Evolutionary conservation across 139 green algal genomes (phyloP), one percentile per base, ranked within the genome.

Genomic region (Nannochloris sp.): DNA sequence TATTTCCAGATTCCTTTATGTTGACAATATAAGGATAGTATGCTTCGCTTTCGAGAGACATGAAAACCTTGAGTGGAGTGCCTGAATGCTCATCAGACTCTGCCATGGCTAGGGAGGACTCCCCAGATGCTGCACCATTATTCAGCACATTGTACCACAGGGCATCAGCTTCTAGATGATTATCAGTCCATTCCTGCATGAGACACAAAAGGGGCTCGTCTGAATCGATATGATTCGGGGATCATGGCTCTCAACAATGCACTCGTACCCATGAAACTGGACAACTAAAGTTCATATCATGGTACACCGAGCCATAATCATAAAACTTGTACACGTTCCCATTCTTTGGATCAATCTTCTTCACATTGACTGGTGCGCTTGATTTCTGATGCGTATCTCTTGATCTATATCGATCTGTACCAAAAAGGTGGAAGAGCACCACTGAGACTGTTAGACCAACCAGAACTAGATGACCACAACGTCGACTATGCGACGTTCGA

Each of bases 111-210:
- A 8, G 8, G 11, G 17, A 55, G 6, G 56, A n/a, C 16, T n/a
- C 8, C 20, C n/a, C n/a, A 20, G 6, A 6, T 23, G 16, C 14
- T 53, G 46, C 17, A 20, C 16, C 16, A 20, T 28, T 53, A 23
- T 53, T 53, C 56, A 61, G n/a, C n/a, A 61, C 56, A 20, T 61
- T 45, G 13, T 53, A 61, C 56, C 56, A 61, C 17, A 61, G 16
- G 10, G 31, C 56, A 61, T 61, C 56, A 20, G 56, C 16, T 45
- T 61, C 31, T 8, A 12, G 10, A n/a, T 10, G 56, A 45, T 61
- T 20, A 1, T 61, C 16, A 2, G 56, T 61, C 56, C 56, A 61
- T 29, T 45, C 14, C 56, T 61, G 4, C 56, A 45, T 17, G 11
- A 12, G 16, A 61, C 51, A 23, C 16, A 61, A 61, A 2, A 23